A percentile compares a stretch with the other conserved stretches of the same genome.
phyloP scores from a whole-genome alignment of 1,284 basidiomycete genomes.

The Malassezia japonica region DNA sequence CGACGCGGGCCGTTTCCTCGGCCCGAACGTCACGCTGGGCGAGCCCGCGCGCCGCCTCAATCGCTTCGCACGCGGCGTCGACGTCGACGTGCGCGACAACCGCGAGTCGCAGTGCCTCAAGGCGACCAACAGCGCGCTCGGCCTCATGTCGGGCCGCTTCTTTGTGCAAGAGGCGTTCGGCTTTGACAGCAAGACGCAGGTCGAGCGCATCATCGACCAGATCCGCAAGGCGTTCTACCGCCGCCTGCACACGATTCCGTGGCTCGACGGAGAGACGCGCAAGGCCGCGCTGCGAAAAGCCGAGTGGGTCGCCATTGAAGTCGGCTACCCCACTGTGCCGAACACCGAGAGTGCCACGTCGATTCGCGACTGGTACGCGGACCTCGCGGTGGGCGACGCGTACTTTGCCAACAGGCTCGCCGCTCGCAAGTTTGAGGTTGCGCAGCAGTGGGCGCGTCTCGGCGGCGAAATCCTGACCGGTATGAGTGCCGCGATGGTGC shows the following conservation, averaged over 20 bases:
- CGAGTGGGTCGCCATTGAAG: constrained; percentile 68
- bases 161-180: constrained; percentile 82
- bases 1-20: constrained; percentile 26
- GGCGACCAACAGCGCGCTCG: constrained; percentile 50
- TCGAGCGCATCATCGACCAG: constrained; percentile 74
- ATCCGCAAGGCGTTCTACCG: constrained; percentile 78
- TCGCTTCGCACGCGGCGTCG: constrained; percentile 67
- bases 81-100: constrained; percentile 73
- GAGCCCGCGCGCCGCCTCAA: constrained; percentile 55
- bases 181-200: constrained; percentile 67
- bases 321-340: constrained; percentile 73
- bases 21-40: constrained; percentile 48
- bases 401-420: constrained; percentile 78
- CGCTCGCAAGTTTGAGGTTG: constrained; percentile 51
- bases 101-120: constrained; percentile 59
- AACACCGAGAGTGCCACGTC: constrained; percentile 55
- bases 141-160: constrained; percentile 54
- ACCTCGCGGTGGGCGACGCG: constrained; percentile 60
- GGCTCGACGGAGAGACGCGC: constrained; percentile 84
- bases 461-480: constrained; percentile 61
- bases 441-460: constrained; percentile 62
- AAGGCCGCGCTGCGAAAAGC: constrained; percentile 77
- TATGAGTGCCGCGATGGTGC: constrained; percentile 78
- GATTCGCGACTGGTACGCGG: constrained; percentile 58
- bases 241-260: constrained; percentile 66